Evolutionary conservation across 768 basidiomycete genomes (phyloP).

Genomic region (Suillus decipiens): DNA sequence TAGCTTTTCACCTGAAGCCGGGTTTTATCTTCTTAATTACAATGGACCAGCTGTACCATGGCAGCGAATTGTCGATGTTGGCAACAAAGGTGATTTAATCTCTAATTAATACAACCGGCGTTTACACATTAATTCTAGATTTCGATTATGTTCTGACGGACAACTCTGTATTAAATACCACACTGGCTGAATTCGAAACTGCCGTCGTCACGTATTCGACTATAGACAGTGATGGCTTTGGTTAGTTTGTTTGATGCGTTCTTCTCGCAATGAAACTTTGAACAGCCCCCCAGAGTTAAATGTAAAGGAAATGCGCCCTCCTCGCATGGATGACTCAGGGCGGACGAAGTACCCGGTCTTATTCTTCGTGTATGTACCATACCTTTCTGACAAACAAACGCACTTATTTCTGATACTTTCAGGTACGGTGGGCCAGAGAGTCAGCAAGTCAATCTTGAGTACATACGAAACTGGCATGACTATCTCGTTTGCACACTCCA

Average conservation of each 20-base stretch:
- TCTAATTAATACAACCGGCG: slow-evolving; percentile 7
- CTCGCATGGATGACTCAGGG: slow-evolving; percentile 92
- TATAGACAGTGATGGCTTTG: slow-evolving; percentile 79
- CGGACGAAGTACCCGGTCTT: slow-evolving; percentile 94
- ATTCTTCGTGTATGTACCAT: slow-evolving; percentile 67
- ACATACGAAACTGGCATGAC: slow-evolving; percentile 80
- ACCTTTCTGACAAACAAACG: background rate
- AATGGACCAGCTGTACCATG: slow-evolving; percentile 82
- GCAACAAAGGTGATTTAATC: slow-evolving; percentile 41
- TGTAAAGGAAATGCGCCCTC: slow-evolving; percentile 88
- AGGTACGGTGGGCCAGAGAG: slow-evolving; percentile 92
- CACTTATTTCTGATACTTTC: slow-evolving; percentile 3
- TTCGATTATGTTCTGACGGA: slow-evolving; percentile 68
- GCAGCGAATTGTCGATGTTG: slow-evolving; percentile 74
- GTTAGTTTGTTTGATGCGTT: slow-evolving; percentile 39
- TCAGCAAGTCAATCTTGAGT: slow-evolving; percentile 73
- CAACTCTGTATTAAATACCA: slow-evolving; percentile 66
- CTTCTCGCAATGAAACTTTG: slow-evolving; percentile 21
- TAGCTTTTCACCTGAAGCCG: slow-evolving; percentile 82
- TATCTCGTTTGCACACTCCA: slow-evolving; percentile 80
- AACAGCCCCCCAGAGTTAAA: slow-evolving; percentile 66
- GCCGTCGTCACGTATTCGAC: slow-evolving; percentile 72
- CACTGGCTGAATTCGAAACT: slow-evolving; percentile 66
- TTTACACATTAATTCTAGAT: slow-evolving; percentile 35
- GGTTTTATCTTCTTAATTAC: slow-evolving; percentile 82